phyloP scores from a whole-genome alignment of 176 grass and related monocot species.

The Triticum aestivum region IWGSC_CS_RefSeq_v2.1 NC_057813.1:631547921-631548420 shows the following conservation, averaged over 20 bases:
- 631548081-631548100: no score
- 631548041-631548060: neutral
- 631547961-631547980: no score
- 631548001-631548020: neutral
- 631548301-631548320: slow-evolving; percentile 19
- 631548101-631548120: no score
- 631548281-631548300: neutral
- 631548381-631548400: slow-evolving; percentile 60
- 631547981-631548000: no score
- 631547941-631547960: no score
- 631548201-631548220: slow-evolving; percentile 21
- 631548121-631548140: no score
- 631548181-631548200: neutral
- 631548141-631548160: neutral
- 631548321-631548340: slow-evolving; percentile 65
- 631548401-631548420: slow-evolving; percentile 59
- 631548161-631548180: neutral
- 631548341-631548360: slow-evolving; percentile 46
- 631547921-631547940: no score
- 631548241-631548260: slow-evolving; percentile 3
- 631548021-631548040: neutral
- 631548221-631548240: slow-evolving; percentile 1
- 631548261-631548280: neutral
- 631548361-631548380: slow-evolving; percentile 47
- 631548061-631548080: no score